A percentile compares a stretch with the other conserved stretches of the same genome.
Conservation (phyloP, 176 grass and related monocot species). For the Bothriochloa decipiens region DNA sequence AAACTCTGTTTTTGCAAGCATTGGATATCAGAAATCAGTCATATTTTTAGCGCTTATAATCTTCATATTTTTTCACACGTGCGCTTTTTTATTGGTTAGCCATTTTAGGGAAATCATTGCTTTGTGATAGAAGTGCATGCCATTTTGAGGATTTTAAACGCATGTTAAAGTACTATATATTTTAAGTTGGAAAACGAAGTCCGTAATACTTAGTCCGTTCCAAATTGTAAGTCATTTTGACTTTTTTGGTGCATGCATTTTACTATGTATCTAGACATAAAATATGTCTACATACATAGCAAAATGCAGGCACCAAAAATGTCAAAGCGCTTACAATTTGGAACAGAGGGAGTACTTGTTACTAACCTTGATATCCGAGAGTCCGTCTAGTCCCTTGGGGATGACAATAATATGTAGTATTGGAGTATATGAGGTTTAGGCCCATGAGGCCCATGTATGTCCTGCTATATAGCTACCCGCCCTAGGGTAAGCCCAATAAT, state of each 20-base stretch:
- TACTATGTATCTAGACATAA: too few relatives aligned
- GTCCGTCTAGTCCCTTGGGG: background rate
- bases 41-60: conserved; percentile 22
- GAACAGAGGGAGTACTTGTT: too few relatives aligned
- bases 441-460: too few relatives aligned
- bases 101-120: background rate
- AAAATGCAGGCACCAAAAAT: too few relatives aligned
- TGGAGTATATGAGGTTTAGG: too few relatives aligned
- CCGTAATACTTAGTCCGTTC: background rate
- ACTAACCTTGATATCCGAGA: background rate
- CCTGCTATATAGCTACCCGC: too few relatives aligned
- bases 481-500: too few relatives aligned
- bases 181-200: background rate
- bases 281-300: too few relatives aligned
- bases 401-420: background rate
- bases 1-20: conserved; percentile 27
- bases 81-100: conserved; percentile 10
- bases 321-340: too few relatives aligned
- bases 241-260: too few relatives aligned
- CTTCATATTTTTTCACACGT: conserved; percentile 4
- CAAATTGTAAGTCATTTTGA: too few relatives aligned
- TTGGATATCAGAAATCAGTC: background rate
- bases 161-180: background rate
- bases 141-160: background rate
- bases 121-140: background rate